Conservation (phyloP, 306 rosid genomes). For the Crataegus laevigata region DNA sequence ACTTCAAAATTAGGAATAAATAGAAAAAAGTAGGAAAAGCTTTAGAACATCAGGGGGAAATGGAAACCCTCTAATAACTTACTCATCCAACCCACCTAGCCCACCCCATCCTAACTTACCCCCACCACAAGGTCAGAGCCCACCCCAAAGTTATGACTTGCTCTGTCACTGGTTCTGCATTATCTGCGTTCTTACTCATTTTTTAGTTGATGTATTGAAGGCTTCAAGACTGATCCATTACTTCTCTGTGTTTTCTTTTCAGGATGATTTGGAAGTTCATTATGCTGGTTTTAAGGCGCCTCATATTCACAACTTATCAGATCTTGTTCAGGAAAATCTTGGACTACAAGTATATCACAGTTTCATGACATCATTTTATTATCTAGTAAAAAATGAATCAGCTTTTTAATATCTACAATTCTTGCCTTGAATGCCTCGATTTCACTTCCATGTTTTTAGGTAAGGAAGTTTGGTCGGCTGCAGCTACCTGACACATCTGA, state of each 20-base stretch:
- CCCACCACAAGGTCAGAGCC: neutral
- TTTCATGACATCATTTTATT: neutral
- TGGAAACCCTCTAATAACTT: too few species aligned
- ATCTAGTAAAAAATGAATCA: neutral
- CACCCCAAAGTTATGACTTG: neutral
- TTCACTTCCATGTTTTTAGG: slow-evolving; percentile 32
- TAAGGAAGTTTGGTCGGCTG: slow-evolving; percentile 48
- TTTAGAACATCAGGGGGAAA: too few species aligned
- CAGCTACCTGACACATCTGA: slow-evolving; percentile 73
- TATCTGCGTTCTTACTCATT: neutral
- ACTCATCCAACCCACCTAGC: neutral
- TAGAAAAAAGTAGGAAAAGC: too few species aligned
- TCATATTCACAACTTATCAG: slow-evolving; percentile 86
- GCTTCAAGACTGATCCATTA: slow-evolving; percentile 4
- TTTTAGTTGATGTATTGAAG: neutral
- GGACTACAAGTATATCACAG: slow-evolving; percentile 56
- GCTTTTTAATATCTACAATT: neutral
- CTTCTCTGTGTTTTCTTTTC: slow-evolving; percentile 25
- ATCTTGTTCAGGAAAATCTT: slow-evolving; percentile 71
- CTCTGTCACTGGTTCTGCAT: neutral
- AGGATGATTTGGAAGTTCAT: slow-evolving; percentile 78
- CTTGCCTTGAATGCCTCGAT: neutral
- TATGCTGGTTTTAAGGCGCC: slow-evolving; percentile 74
- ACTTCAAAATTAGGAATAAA: too few species aligned
- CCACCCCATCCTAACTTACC: neutral